Percentiles rank a stretch among this genome's conserved stretches.
These are phyloP conservation scores for Alnus rubra DNA, from an alignment of 306 rosid genomes.

Conservation along the genomic window DNA sequence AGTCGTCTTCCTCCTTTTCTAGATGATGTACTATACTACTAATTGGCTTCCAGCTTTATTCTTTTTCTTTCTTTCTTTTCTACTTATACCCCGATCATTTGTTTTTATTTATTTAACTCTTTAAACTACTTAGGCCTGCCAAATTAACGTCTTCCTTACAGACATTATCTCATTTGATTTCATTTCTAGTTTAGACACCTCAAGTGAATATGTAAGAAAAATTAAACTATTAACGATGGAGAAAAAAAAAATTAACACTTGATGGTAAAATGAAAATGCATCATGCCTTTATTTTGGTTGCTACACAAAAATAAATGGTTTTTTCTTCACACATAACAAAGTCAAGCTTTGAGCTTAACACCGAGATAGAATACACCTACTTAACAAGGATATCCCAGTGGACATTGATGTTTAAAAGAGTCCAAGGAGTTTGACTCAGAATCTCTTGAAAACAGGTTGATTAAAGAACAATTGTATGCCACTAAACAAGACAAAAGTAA, in stretches of 20 bases:
- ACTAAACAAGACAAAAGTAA: neutral
- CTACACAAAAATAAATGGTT: neutral
- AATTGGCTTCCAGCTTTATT: neutral
- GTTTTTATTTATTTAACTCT: neutral
- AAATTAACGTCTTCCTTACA: neutral
- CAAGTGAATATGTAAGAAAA: neutral
- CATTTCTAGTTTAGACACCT: neutral
- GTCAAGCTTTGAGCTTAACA: neutral
- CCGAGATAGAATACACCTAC: neutral
- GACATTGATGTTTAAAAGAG: neutral
- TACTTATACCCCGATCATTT: neutral
- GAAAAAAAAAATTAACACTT: neutral
- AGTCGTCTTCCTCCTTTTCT: neutral
- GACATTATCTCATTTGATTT: neutral
- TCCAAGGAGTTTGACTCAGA: neutral
- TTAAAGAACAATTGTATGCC: neutral
- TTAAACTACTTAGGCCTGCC: neutral
- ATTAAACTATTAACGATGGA: neutral
- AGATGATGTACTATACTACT: neutral
- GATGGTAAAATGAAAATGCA: neutral
- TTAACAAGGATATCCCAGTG: neutral
- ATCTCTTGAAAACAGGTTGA: neutral
- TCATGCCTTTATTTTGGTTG: constrained; percentile 4
- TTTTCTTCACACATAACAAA: neutral
- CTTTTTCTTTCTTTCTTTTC: neutral